Evolutionary conservation across 495 filamentous ascomycete species (phyloP).

Genomic region (Hypoxylon crocopeplum): DNA sequence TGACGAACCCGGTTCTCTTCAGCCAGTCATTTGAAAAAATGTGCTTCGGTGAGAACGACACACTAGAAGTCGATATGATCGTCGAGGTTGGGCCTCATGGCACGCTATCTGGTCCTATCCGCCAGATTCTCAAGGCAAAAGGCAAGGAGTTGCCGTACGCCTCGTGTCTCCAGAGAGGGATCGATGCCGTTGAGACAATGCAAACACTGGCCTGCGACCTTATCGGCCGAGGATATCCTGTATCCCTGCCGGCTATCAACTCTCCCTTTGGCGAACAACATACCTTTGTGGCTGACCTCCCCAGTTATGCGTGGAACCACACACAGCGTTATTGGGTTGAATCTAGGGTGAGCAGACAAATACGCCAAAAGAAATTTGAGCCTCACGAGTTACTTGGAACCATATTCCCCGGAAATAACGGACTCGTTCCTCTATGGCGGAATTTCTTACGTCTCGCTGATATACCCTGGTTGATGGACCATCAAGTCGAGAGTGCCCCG

Average conservation of each 20-base stretch:
- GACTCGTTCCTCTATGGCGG: conserved; percentile 32
- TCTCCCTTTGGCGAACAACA: conserved; percentile 34
- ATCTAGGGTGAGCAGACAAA: conserved; percentile 37
- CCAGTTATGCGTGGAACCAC: conserved; percentile 53
- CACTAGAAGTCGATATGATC: conserved; percentile 13
- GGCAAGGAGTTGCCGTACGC: conserved; percentile 5
- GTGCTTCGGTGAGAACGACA: conserved; percentile 14
- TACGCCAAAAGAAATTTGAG: conserved; percentile 28
- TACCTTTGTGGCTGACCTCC: conserved; percentile 1
- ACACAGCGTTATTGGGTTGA: conserved; percentile 45
- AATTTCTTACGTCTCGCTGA: not conserved
- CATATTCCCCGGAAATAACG: conserved; percentile 30
- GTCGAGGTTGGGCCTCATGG: conserved; percentile 53
- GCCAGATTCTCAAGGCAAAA: conserved; percentile 14
- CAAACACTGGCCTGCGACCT: conserved; percentile 18
- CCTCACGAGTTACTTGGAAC: conserved; percentile 51
- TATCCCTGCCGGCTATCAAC: conserved; percentile 2
- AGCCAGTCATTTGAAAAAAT: conserved; percentile 40
- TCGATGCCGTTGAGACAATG: conserved; percentile 23
- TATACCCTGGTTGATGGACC: conserved; percentile 39
- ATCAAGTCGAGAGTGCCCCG: conserved; percentile 32
- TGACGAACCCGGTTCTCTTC: conserved; percentile 50
- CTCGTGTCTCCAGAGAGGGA: conserved; percentile 17
- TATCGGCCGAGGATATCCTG: not conserved
- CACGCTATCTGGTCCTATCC: conserved; percentile 42